Evolutionary conservation across 2,329 filamentous ascomycete species (phyloP).

Genomic region (Sporothrix humicola): DNA sequence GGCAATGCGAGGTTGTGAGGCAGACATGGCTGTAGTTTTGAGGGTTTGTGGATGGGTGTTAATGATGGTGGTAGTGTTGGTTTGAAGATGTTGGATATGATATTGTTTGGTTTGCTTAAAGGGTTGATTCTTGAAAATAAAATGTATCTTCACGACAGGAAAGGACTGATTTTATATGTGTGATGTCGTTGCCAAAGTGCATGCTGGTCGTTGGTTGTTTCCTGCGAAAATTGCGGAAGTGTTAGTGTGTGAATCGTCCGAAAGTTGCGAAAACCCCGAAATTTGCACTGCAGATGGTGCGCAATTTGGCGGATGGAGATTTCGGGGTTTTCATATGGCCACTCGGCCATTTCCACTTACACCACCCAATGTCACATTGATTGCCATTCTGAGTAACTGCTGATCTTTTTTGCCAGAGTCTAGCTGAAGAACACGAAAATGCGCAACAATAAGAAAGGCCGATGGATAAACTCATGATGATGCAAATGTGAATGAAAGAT

Average conservation of each 20-base stretch:
- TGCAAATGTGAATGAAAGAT: no score
- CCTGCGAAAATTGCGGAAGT: neutral
- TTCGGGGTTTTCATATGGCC: neutral
- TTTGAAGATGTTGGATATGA: neutral
- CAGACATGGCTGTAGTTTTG: neutral
- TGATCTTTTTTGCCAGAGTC: no score
- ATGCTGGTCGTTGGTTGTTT: neutral
- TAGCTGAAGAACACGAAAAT: no score
- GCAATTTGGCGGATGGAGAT: neutral
- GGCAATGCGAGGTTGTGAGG: slow-evolving; percentile 45
- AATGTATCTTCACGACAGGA: no score
- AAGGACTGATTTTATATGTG: neutral
- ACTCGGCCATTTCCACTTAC: neutral
- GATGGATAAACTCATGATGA: no score
- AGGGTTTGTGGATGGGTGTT: neutral
- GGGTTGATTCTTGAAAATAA: neutral
- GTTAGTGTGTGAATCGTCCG: neutral
- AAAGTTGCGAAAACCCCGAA: slow-evolving; percentile 7
- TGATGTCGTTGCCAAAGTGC: neutral
- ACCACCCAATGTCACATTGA: neutral
- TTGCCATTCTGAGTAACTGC: neutral
- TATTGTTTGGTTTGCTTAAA: neutral
- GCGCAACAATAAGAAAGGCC: no score
- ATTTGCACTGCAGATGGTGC: neutral
- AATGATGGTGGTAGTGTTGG: neutral